Base-by-base conservation (phyloP, 2,329 filamentous ascomycete genomes). In the Ophiostoma piceae region DNA sequence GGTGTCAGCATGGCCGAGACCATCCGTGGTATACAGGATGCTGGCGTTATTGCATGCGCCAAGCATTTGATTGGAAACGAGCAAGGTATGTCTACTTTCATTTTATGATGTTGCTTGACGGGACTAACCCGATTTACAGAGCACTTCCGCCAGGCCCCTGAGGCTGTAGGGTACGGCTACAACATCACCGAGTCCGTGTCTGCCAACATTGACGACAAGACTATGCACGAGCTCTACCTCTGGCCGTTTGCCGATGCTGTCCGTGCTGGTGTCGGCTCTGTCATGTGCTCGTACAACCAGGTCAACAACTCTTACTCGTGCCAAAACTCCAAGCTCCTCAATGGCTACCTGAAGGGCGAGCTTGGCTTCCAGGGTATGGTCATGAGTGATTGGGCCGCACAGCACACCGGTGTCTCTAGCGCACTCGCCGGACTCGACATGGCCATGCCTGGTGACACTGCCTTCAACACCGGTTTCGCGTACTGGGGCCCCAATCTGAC, bases 381-480 rank as follows among this genome's bases (percentile, higher is more conserved):
- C 57, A 83, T 87, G 81, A 83, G 81, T 51, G 88, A 79, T 64
- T 80, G 78, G 78, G 82, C 85, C 73, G 92, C 90, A 4, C 90
- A 92, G 75, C 90, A 94, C 75, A 82, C 87, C 3, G 90, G 91
- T 5, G 82, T 87, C 43, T 82, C 87, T 32, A 86, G 84, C 47
- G 89, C 91, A 2, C 82, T 87, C 41, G 90, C 91, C 32, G 92
- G 92, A 54, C 82, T 95, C 35, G 92, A 96, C 78, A 96, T 97
- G 90, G 92, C 88, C 5, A 90, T 92, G 79, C 88, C 95, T 75
- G 96, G 57, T 41, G 79, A 79, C n/a, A 79, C 66, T 16, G 66
- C 32, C n/a, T 71, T 91, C 76, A 89, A 90, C 87, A 84, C 88
- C 5, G 82, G 88, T 57, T 88, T 75, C 3, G 83, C 82, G 0